Conservation (phyloP, 371 early-diverging fungal species). For the Blyttiomyces sp. region DNA sequence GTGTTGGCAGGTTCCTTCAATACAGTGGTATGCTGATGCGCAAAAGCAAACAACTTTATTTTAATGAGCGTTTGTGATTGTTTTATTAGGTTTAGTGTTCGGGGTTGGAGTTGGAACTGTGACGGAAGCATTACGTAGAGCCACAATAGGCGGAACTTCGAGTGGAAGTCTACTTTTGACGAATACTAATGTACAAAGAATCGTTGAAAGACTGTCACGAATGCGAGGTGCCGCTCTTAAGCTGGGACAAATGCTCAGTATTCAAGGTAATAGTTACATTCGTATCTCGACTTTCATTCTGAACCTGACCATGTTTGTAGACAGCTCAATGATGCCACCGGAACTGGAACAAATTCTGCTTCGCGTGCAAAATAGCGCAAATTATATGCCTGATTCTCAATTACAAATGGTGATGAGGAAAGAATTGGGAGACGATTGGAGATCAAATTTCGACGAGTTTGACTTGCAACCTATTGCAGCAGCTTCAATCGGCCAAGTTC, state of each 20-base stretch:
- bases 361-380: constrained; percentile 90
- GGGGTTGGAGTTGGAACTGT: constrained; percentile 35
- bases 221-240: constrained; percentile 98
- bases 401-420: constrained; percentile 59
- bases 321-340: constrained; percentile 64
- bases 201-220: constrained; percentile 80
- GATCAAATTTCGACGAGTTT: constrained; percentile 54
- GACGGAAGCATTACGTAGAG: constrained; percentile 25
- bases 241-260: constrained; percentile 95
- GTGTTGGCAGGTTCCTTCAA: constrained; percentile 25
- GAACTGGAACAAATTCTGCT: constrained; percentile 80
- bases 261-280: constrained; percentile 62
- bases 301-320: constrained; percentile 28
- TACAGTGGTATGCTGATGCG: too few relatives aligned
- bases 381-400: constrained; percentile 90
- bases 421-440: constrained; percentile 81
- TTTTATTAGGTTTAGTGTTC: constrained; percentile 18
- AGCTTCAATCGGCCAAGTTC: constrained; percentile 39
- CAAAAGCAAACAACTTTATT: constrained; percentile 5
- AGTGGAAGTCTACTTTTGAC: constrained; percentile 16
- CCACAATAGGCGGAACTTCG: constrained; percentile 9
- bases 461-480: constrained; percentile 31
- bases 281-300: background rate
- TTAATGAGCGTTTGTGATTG: too few relatives aligned
- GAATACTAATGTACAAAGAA: constrained; percentile 71